Base-by-base conservation (phyloP, 345 rosid genomes). In the Salix suchowensis region DNA sequence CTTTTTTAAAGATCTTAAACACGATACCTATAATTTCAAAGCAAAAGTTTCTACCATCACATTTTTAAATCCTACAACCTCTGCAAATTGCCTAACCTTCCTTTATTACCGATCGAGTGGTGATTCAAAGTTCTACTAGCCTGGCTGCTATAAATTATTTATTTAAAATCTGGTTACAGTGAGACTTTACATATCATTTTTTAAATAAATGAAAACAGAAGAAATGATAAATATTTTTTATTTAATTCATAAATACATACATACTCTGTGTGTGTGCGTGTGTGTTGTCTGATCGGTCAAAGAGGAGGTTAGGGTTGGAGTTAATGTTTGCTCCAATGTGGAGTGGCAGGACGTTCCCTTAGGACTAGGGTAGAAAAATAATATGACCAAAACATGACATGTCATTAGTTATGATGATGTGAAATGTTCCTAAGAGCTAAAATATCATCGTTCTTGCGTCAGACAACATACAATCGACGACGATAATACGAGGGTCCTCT, bases 341-440 rank as follows among this genome's bases (percentile, higher is more conserved):
- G 40, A 64, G 30, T 42, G 77, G 50, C 66, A 64, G 44, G 46
- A 74, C 61, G 26, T 74, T 66, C 67, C 77, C 77, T 74, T 13
- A n/a, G 15, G 11, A n/a, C 66, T 32, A 74, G 77, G 77, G 77
- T 74, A 74, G 70, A 74, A 30, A 74, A 48, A 3, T 48, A 24
- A 30, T 65, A 65, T 66, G 77, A 74, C 77, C 71, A 32, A 46
- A 2, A 74, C 34, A 65, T 32, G 9, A 13, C 19, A 28, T 48
- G 23, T 18, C 60, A 18, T n/a, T 19, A 40, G 70, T 64, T 68
- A 55, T 55, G 1, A 55, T 55, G 62, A 55, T 55, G 62, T 55
- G 62, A 55, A 55, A 55, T 55, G 62, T 55, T 55, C 62, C 26
- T n/a, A 9, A 9, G 62, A 9, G 28, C 4, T 55, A 55, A n/a